A percentile compares a stretch with the other conserved stretches of the same genome.
These are phyloP conservation scores for Hippophae tibetana DNA, from an alignment of 306 rosid species.

Conservation along the genomic window DNA sequence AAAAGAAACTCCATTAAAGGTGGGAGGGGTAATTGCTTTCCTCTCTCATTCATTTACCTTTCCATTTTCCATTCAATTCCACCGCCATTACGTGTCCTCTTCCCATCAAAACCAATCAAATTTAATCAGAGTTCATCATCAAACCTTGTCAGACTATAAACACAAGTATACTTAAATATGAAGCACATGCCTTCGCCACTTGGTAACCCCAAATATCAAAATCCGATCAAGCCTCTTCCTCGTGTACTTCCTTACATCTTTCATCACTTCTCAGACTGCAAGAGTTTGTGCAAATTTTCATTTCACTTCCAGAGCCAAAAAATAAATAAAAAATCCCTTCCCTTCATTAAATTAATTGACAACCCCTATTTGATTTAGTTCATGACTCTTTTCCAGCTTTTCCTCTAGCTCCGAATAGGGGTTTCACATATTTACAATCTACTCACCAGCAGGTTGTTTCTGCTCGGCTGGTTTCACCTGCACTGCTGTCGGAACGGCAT, in stretches of 20 bases:
- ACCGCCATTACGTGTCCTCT: not conserved
- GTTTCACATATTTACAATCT: constrained; percentile 18
- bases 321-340: not conserved
- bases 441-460: constrained; percentile 95
- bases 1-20: constrained; percentile 26
- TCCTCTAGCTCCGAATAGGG: not conserved
- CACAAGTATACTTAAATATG: too few species aligned
- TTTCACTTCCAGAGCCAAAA: constrained; percentile 14
- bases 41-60: constrained; percentile 12
- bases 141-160: too few species aligned
- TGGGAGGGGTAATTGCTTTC: constrained; percentile 33
- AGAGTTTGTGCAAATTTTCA: constrained; percentile 15
- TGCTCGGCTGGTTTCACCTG: constrained; percentile 88
- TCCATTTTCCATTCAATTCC: not conserved
- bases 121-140: constrained; percentile 15
- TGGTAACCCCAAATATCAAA: too few species aligned
- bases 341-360: constrained; percentile 17
- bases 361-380: constrained; percentile 14
- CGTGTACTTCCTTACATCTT: constrained; percentile 3
- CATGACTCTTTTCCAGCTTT: not conserved
- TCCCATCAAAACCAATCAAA: constrained; percentile 50
- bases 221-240: constrained; percentile 7
- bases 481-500: constrained; percentile 52
- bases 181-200: too few species aligned
- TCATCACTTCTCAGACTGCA: constrained; percentile 27